Evolutionary conservation across 768 basidiomycete species (phyloP).

Genomic region (Serendipita sp.): DNA sequence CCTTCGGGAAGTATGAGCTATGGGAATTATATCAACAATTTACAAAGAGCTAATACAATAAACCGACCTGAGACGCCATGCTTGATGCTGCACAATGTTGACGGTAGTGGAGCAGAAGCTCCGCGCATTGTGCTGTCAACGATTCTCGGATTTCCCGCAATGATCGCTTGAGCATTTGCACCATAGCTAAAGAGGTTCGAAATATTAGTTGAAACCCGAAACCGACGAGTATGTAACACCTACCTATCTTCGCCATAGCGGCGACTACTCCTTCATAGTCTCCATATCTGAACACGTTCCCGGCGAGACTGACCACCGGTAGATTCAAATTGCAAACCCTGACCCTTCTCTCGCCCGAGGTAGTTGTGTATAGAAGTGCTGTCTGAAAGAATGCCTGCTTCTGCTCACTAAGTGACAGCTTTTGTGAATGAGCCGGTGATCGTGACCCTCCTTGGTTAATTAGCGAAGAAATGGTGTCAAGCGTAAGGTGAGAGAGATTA

Average conservation of each 20-base stretch:
- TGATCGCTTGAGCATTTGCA: conserved; percentile 39
- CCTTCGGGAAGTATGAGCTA: conserved; percentile 92
- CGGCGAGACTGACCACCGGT: conserved; percentile 67
- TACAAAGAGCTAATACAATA: background rate
- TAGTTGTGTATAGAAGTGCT: conserved; percentile 74
- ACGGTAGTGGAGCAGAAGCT: conserved; percentile 72
- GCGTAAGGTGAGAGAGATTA: background rate
- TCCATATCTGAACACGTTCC: conserved; percentile 78
- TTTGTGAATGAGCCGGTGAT: background rate
- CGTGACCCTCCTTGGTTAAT: background rate
- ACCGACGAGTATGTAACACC: background rate
- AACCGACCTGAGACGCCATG: conserved; percentile 57
- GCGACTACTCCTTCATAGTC: conserved; percentile 76
- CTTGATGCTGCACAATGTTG: conserved; percentile 74
- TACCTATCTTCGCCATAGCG: conserved; percentile 67
- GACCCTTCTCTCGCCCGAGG: conserved; percentile 63
- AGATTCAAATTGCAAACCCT: conserved; percentile 75
- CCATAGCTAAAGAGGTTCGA: conserved; percentile 40
- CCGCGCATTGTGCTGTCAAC: conserved; percentile 68
- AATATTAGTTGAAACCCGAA: background rate
- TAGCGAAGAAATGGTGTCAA: conserved; percentile 3
- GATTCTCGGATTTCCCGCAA: conserved; percentile 68
- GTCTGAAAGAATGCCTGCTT: conserved; percentile 68
- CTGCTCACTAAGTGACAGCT: conserved; percentile 43
- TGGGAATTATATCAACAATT: conserved; percentile 7